Conservation (phyloP, 139 green algal species). For the Asterochloris sp. region DNA sequence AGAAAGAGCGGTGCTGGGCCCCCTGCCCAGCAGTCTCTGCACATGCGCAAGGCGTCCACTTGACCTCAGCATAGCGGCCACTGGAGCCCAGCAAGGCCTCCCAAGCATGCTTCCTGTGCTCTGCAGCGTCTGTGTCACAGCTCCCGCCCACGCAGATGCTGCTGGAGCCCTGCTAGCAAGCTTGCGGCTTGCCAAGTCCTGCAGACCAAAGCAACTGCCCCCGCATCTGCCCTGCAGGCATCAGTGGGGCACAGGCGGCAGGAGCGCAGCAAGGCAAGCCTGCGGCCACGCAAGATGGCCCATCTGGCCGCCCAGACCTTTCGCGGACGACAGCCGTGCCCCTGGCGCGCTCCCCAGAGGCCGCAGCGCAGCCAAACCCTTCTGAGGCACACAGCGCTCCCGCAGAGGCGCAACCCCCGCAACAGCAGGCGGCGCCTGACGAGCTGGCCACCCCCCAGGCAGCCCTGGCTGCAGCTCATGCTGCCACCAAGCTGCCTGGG, state of each 20-base stretch:
- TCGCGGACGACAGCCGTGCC: too few species aligned
- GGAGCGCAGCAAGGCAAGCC: neutral
- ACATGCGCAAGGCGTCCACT: too few species aligned
- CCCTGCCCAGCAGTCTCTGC: too few species aligned
- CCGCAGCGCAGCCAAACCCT: neutral
- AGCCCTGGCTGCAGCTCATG: constrained; percentile 58
- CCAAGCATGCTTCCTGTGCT: too few species aligned
- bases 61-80: too few species aligned
- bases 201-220: neutral
- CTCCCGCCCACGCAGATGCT: too few species aligned
- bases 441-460: neutral
- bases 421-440: neutral
- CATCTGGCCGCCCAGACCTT: neutral
- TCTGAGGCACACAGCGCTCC: neutral
- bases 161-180: too few species aligned
- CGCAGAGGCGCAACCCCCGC: neutral
- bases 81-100: too few species aligned
- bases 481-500: constrained; percentile 55
- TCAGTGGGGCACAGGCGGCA: neutral
- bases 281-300: neutral
- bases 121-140: too few species aligned
- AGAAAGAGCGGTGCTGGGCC: too few species aligned
- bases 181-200: neutral
- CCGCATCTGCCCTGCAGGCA: neutral
- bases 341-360: too few species aligned